Base-by-base conservation (phyloP, 1,139 yeast genomes). In the Taphrina wiesneri region DNA sequence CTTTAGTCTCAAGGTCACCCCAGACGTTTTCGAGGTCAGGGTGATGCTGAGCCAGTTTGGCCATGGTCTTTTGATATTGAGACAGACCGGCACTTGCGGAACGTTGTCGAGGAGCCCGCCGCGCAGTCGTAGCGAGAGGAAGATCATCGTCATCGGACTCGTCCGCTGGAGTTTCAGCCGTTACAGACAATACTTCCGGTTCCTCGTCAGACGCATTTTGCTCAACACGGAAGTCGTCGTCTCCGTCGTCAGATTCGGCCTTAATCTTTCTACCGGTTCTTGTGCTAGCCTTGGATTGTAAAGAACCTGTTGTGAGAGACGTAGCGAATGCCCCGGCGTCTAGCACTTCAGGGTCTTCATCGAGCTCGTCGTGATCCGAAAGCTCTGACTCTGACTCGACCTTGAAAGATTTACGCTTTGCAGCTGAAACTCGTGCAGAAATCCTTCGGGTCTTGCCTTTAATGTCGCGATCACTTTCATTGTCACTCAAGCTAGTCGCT, bases 1-100 rank as follows among this genome's bases (percentile, higher is more conserved):
- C 83, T 3, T 82, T 75, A 1, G 79, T 76, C 54, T 81, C 84
- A 66, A 93, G 79, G 68, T 84, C 82, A 0, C 87, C 84, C 74
- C 93, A 92, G 1, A 90, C 88, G 52, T 83, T 84, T 69, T 82
- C 81, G 63, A 93, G 79, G 63, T 88, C 85, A 0, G 97, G 97
- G 74, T 93, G 98, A 66, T 84, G 80, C 56, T 84, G 87, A 72
- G 81, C 88, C 32, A 93, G 78, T 19, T 65, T 63, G 43, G 46
- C 45, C 34, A 39, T 46, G 19, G 67, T 65, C 43, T 45, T 45
- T 49, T 65, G 63, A 41, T 65, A 56, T 32, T 54, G 60, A 4
- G 60, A 53, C 19, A 60, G 28, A n/a, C 53, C n/a, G 1, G 54
- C 41, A 17, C 43, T 15, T n/a, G 51, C 23, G 19, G 45, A 9